Base-by-base conservation (phyloP, 2,329 filamentous ascomycete genomes). In the Escovopsis sp. region DNA sequence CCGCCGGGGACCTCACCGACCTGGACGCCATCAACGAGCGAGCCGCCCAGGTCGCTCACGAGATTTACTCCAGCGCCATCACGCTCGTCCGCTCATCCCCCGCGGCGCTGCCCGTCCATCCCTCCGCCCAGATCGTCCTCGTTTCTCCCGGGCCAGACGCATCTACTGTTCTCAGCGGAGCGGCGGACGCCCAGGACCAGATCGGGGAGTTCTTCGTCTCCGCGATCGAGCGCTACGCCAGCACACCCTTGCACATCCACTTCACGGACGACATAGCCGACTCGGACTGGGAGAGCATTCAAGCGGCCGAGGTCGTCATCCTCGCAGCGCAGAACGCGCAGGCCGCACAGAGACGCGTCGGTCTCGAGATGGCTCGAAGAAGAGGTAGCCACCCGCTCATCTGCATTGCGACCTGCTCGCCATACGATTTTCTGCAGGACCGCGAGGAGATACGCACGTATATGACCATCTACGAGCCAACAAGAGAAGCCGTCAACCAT, bases 381-480 rank as follows among this genome's bases (percentile, higher is more conserved):
- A 35, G 42, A 15, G 26, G n/a, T 4, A 27, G 26, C 5, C 35
- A 32, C n/a, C 34, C 36, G 4, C n/a, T 45, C 7, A 33, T 47
- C n/a, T 39, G 39, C 9, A 36, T 50, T 28, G 46, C 46, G 2
- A 50, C 46, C 8, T 50, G 47, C 33, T 43, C 41, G 4, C 47
- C 47, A 4, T 50, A 50, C 27, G 47, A 50, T 21, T 49, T 50
- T 17, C 13, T 50, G 11, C 43, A 50, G 10, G 41, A 45, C 11
- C 3, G 3, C 4, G 7, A 7, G 11, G 37, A 44, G 12, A 36
- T 48, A 5, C 29, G 35, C 35, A 49, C 46, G 3, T 46, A 47
- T 25, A 27, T 48, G 30, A 43, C 42, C 3, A 42, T 48, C 15
- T 50, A 50, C 33, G 47, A 50, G 36, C 47, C 47, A 5, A 50